These are phyloP conservation scores for Leishmania tropica DNA, from an alignment of 208 protist genomes.

Conservation along the genomic window DNA sequence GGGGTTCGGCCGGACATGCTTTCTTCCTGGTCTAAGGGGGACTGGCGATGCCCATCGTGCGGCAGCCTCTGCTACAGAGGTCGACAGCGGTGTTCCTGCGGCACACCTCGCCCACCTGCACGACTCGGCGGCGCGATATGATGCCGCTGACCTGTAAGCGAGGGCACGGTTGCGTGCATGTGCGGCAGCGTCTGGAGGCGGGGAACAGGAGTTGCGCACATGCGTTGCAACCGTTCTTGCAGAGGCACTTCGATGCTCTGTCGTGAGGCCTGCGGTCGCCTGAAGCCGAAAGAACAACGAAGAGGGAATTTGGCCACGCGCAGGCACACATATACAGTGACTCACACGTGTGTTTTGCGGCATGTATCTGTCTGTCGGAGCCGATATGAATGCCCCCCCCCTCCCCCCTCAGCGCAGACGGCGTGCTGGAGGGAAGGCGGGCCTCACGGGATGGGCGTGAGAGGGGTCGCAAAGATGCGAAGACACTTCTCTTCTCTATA, in stretches of 20 bases:
- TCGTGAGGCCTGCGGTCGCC: neutral
- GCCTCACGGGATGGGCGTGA: too few relatives aligned
- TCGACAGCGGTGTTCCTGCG: conserved; percentile 55
- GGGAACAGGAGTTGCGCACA: neutral
- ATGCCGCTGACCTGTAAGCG: neutral
- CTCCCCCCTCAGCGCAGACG: too few relatives aligned
- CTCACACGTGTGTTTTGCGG: too few relatives aligned
- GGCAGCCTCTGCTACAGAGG: conserved; percentile 64
- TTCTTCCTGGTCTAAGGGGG: conserved; percentile 66
- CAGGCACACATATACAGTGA: neutral
- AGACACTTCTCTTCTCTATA: neutral
- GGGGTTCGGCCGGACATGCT: conserved; percentile 43
- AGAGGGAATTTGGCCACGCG: neutral
- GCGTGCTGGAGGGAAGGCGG: too few relatives aligned
- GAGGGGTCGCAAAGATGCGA: neutral
- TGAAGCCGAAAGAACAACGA: neutral
- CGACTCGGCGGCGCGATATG: neutral
- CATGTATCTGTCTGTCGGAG: too few relatives aligned
- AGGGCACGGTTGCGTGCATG: neutral
- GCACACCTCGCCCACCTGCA: conserved; percentile 19
- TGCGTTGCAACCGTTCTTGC: neutral
- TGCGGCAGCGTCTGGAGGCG: neutral
- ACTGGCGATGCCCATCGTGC: conserved; percentile 71
- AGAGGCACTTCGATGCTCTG: neutral
- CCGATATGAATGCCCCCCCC: too few relatives aligned